Evolutionary conservation across 495 filamentous ascomycete species (phyloP), one percentile per base, ranked within the genome.

Genomic region (Hyaloscypha bicolor): DNA sequence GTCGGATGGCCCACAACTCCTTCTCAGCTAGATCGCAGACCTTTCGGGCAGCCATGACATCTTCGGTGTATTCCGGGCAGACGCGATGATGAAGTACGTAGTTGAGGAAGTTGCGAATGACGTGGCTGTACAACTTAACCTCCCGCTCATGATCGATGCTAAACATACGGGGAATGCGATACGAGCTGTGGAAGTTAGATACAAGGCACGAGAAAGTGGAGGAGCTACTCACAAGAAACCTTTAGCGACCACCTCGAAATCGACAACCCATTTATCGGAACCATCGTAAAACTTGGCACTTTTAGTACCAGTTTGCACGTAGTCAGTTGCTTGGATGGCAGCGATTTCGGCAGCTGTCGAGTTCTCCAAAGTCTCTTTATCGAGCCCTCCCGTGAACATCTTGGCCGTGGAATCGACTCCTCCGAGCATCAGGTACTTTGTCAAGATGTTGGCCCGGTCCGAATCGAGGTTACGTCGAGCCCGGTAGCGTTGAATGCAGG

Each of bases 31-130:
- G 70, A 31, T 90, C 84, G 71, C 93, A 97, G 51, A 93, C 74
- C 3, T 71, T 74, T 29, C 89, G 81, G 2, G 93, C 94, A 3
- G 80, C 81, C 32, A 85, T 75, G 60, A 98, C 82, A 68, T 91
- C 84, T 0, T 82, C 80, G 0, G 71, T 79, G 74, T 93, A 89
- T 70, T 99, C 95, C 4, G 90, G 90, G 69, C 92, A 96, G 16
- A 96, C 95, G 42, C 91, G 82, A 71, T 97, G 94, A 64, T 85
- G 84, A 14, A 93, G 80, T 9, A 97, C 82, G 71, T 97, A 99
- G 69, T 93, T 93, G 65, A 96, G 85, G 76, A 97, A 97, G 76
- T 95, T 97, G 60, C 84, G 85, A 56, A 97, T 81, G 5, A 95
- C 86, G 19, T 80, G 78, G 16, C 85, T 83, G 14, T 79, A 81